Evolutionary conservation across 140 eudicot species (phyloP).

Genomic region (Erigeron philadelphicus): DNA sequence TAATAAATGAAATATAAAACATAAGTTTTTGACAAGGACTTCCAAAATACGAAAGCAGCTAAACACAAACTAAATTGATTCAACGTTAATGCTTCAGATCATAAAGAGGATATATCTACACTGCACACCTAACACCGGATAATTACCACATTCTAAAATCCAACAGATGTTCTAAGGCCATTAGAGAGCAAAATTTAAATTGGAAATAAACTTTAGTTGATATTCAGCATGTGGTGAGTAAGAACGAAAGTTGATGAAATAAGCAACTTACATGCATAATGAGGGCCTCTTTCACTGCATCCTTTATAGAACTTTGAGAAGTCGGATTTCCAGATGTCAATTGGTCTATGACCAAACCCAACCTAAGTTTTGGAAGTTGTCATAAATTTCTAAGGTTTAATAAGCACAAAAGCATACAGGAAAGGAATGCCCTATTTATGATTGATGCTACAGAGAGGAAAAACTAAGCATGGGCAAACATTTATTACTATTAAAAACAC

Average conservation of each 20-base stretch:
- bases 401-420: slow-evolving; percentile 15
- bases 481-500: not conserved
- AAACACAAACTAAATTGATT: slow-evolving; percentile 16
- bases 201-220: slow-evolving; percentile 7
- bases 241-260: not conserved
- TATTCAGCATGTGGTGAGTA: not conserved
- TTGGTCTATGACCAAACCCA: slow-evolving; percentile 46
- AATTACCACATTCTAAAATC: not conserved
- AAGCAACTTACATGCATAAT: slow-evolving; percentile 59
- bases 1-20: slow-evolving; percentile 1
- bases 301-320: slow-evolving; percentile 61
- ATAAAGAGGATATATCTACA: not conserved
- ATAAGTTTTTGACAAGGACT: not conserved
- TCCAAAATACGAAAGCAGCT: not conserved
- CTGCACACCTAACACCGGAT: not conserved
- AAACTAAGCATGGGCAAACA: not conserved
- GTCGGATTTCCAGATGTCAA: slow-evolving; percentile 84
- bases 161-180: not conserved
- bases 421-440: not conserved
- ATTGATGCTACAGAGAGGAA: slow-evolving; percentile 7
- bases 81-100: slow-evolving; percentile 1
- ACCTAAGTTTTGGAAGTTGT: slow-evolving; percentile 35
- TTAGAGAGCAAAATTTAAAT: slow-evolving; percentile 8
- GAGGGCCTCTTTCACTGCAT: slow-evolving; percentile 83
- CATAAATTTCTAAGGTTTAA: not conserved